Evolutionary conservation across 1,284 basidiomycete species (phyloP).

Genomic region (Inonotus obliquus): DNA sequence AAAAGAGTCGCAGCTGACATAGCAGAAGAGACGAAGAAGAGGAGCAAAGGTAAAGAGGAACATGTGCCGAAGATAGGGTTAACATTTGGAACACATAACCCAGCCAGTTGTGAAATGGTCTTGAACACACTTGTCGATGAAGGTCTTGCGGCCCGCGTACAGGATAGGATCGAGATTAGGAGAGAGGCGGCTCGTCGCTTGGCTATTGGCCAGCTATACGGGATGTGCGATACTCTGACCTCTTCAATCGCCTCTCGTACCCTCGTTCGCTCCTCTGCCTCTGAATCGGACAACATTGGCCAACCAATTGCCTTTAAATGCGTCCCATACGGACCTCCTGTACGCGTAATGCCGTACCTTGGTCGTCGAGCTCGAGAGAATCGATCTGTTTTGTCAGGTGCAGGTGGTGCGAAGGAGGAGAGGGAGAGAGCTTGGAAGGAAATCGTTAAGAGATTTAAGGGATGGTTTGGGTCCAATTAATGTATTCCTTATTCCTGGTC

Average conservation of each 20-base stretch:
- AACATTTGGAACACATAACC: conserved; percentile 87
- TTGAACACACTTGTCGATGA: conserved; percentile 54
- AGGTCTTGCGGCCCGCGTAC: conserved; percentile 44
- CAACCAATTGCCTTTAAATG: conserved; percentile 80
- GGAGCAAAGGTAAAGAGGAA: not conserved
- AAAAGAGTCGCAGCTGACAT: conserved; percentile 47
- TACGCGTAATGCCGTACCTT: conserved; percentile 61
- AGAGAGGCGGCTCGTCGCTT: conserved; percentile 58
- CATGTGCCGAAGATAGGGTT: conserved; percentile 53
- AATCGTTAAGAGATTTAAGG: conserved; percentile 40
- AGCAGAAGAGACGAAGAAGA: not conserved
- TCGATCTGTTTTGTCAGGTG: conserved; percentile 51
- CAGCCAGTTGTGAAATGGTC: conserved; percentile 58
- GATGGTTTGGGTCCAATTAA: not conserved
- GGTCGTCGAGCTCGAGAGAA: conserved; percentile 67
- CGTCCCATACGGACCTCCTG: conserved; percentile 66
- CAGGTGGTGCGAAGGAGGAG: conserved; percentile 51
- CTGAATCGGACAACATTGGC: conserved; percentile 32
- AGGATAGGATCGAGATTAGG: conserved; percentile 27
- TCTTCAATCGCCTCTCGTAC: conserved; percentile 50
- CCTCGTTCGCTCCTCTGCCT: conserved; percentile 23
- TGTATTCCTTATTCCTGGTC: not conserved
- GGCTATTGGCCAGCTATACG: conserved; percentile 67
- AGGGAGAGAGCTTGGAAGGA: conserved; percentile 45
- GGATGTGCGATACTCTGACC: conserved; percentile 82